Conservation (phyloP, 306 rosid species). For the Prosopis cineraria region DNA sequence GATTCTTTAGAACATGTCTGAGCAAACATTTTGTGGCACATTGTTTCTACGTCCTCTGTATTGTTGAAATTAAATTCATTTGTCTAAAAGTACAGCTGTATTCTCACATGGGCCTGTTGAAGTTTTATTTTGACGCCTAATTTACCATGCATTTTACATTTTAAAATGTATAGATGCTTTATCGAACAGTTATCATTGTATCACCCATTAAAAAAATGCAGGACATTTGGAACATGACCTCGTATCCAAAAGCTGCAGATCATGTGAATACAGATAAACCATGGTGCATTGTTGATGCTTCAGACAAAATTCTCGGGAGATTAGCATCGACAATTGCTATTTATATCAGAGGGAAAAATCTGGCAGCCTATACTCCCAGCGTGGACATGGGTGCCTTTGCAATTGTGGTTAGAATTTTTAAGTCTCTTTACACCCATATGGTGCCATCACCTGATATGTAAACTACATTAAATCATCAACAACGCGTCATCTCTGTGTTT, state of each 20-base stretch:
- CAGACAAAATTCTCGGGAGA: constrained; percentile 84
- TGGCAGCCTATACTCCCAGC: constrained; percentile 79
- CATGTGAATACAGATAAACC: constrained; percentile 82
- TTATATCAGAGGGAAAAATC: constrained; percentile 78
- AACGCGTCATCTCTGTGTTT: not conserved
- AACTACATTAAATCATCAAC: not conserved
- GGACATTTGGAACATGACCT: constrained; percentile 92
- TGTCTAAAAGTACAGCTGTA: not conserved
- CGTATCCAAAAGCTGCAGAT: constrained; percentile 96
- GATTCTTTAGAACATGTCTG: not conserved
- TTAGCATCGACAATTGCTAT: constrained; percentile 87
- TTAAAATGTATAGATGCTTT: not conserved
- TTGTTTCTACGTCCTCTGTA: not conserved
- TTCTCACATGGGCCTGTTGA: not conserved
- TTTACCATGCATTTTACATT: not conserved
- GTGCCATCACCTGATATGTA: not conserved
- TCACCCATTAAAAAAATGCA: constrained; percentile 29
- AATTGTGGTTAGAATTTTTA: constrained; percentile 74
- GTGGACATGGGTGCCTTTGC: constrained; percentile 98
- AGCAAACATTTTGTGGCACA: not conserved
- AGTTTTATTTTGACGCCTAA: not conserved
- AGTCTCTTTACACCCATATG: not conserved
- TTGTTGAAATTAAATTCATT: not conserved
- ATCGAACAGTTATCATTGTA: not conserved
- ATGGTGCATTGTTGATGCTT: constrained; percentile 91